Conservation (phyloP, 768 basidiomycete genomes). For the Rhodotorula kratochvilovae region DNA sequence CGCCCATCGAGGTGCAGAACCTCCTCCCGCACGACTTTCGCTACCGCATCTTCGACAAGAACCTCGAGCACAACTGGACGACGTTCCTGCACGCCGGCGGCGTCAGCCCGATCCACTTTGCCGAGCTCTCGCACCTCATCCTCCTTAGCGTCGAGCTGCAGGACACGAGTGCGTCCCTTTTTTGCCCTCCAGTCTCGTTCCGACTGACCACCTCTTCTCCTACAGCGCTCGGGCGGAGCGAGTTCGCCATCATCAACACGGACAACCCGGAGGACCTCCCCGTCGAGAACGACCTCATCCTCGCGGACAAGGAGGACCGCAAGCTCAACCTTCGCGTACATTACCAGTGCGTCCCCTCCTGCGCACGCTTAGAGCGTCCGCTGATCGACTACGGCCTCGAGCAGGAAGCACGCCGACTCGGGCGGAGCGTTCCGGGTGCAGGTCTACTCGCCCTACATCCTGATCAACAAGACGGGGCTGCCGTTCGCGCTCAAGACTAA, state of each 20-base stretch:
- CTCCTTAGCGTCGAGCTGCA: slow-evolving; percentile 80
- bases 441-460: slow-evolving; percentile 80
- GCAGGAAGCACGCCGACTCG: slow-evolving; percentile 73
- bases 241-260: slow-evolving; percentile 95
- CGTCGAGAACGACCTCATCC: slow-evolving; percentile 64
- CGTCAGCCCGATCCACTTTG: slow-evolving; percentile 91
- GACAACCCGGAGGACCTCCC: slow-evolving; percentile 86
- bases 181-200: too few species aligned
- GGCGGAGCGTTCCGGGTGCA: slow-evolving; percentile 96
- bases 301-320: slow-evolving; percentile 68
- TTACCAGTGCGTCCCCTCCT: slow-evolving; percentile 64
- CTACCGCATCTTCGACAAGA: slow-evolving; percentile 95
- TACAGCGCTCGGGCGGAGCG: slow-evolving; percentile 82
- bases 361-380: background rate
- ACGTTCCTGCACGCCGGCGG: slow-evolving; percentile 90
- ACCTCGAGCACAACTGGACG: slow-evolving; percentile 87
- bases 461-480: slow-evolving; percentile 87
- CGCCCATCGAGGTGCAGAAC: slow-evolving; percentile 93
- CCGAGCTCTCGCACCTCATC: slow-evolving; percentile 83
- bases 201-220: background rate
- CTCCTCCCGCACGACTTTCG: slow-evolving; percentile 87
- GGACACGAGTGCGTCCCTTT: slow-evolving; percentile 65
- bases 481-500: slow-evolving; percentile 69
- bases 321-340: slow-evolving; percentile 79
- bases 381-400: too few species aligned